Evolutionary conservation across 78 protist species (phyloP).

Genomic region (Dictyostelium intermedium): DNA sequence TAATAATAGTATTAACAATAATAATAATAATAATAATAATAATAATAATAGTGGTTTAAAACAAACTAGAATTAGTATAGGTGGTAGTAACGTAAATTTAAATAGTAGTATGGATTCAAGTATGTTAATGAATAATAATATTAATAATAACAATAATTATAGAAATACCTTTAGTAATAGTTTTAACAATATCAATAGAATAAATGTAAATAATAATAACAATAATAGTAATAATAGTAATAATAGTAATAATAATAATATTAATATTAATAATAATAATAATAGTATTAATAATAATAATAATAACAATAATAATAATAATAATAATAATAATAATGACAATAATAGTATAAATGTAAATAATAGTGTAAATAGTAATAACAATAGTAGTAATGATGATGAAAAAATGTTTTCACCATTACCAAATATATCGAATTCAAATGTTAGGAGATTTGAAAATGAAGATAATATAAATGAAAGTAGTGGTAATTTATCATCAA

Average conservation of each 20-base stretch:
- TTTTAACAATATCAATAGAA: neutral
- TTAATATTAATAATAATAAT: neutral
- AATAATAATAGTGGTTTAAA: neutral
- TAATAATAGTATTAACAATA: neutral
- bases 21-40: neutral
- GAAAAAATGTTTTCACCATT: neutral
- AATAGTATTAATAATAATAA: neutral
- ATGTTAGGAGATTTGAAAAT: neutral
- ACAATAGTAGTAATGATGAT: neutral
- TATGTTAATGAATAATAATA: neutral
- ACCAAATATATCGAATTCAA: neutral
- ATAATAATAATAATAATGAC: conserved; percentile 9
- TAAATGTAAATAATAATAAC: neutral
- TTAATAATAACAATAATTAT: neutral
- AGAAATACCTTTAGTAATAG: neutral
- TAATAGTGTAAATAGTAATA: neutral
- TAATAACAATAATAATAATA: conserved; percentile 5
- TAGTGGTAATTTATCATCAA: neutral
- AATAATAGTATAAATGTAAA: neutral
- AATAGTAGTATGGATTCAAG: neutral
- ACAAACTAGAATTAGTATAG: neutral
- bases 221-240: neutral
- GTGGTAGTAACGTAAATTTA: neutral
- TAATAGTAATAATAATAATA: neutral
- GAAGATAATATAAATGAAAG: conserved; percentile 17